These are phyloP conservation scores for Cucurbita maxima DNA, from an alignment of 306 rosid genomes.

Conservation along the genomic window DNA sequence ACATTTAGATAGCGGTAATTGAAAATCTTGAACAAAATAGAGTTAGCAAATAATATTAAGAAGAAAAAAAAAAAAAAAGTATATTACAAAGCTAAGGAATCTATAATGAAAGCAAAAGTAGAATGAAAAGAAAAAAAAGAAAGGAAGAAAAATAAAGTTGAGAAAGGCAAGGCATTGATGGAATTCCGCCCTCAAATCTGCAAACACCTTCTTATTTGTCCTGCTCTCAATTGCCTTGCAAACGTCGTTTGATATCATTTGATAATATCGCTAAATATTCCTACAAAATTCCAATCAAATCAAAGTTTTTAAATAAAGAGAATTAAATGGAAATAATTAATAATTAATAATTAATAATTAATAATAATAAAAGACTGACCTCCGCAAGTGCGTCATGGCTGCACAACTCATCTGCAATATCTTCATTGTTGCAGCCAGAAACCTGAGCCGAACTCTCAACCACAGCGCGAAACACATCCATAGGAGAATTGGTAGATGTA, in stretches of 20 bases:
- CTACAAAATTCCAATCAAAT: conserved; percentile 16
- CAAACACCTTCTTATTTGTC: conserved; percentile 10
- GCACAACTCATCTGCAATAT: conserved; percentile 63
- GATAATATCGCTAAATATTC: conserved; percentile 62
- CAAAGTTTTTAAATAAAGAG: too few relatives aligned
- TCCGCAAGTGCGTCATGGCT: conserved; percentile 42
- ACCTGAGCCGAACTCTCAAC: conserved; percentile 54
- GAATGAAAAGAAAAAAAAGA: background rate
- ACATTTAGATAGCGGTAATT: too few relatives aligned
- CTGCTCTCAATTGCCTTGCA: conserved; percentile 22
- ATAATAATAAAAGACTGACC: conserved; percentile 18
- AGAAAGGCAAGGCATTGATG: background rate
- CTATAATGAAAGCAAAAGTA: background rate
- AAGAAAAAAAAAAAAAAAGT: too few relatives aligned
- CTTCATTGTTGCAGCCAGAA: conserved; percentile 33
- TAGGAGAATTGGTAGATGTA: conserved; percentile 28
- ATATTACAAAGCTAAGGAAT: too few relatives aligned
- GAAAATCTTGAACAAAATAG: too few relatives aligned
- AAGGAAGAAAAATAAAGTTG: background rate
- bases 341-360: too few relatives aligned
- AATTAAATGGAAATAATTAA: too few relatives aligned
- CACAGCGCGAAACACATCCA: conserved; percentile 49
- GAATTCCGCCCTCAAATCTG: background rate
- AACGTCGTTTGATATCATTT: conserved; percentile 29
- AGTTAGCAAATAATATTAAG: too few relatives aligned